Percentiles rank a stretch among this genome's conserved stretches.
These are phyloP conservation scores for Russula lepida DNA, from an alignment of 768 basidiomycete species.

Conservation along the genomic window DNA sequence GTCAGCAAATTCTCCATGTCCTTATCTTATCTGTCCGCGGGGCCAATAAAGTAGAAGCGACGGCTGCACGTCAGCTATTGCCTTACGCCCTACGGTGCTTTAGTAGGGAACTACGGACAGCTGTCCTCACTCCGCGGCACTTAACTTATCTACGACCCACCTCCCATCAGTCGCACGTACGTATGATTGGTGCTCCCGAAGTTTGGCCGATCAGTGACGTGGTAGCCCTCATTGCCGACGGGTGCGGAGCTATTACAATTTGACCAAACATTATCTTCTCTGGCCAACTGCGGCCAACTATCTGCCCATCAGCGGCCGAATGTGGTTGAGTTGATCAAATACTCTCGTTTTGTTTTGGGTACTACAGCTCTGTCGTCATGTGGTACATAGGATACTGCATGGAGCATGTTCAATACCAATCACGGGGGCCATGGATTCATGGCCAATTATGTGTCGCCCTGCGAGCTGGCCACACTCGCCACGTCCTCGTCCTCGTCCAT, in stretches of 20 bases:
- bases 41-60: background rate
- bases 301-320: background rate
- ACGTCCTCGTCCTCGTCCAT: slow-evolving; percentile 30
- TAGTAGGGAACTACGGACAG: background rate
- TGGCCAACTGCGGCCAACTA: background rate
- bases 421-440: background rate
- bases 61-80: background rate
- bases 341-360: background rate
- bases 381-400: background rate
- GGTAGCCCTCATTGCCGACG: background rate
- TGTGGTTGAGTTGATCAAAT: background rate
- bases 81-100: background rate
- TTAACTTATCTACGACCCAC: background rate
- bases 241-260: background rate
- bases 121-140: background rate
- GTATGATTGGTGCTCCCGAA: background rate
- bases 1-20: background rate
- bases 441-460: slow-evolving; percentile 28
- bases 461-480: slow-evolving; percentile 46
- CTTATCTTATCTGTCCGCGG: background rate
- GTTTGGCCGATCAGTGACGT: slow-evolving; percentile 1
- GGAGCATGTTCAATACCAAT: background rate
- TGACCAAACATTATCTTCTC: background rate
- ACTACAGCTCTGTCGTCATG: background rate
- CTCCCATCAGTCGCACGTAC: background rate